Base-by-base conservation (phyloP, 768 basidiomycete species). In the Coprinellus aureogranulatus region DNA sequence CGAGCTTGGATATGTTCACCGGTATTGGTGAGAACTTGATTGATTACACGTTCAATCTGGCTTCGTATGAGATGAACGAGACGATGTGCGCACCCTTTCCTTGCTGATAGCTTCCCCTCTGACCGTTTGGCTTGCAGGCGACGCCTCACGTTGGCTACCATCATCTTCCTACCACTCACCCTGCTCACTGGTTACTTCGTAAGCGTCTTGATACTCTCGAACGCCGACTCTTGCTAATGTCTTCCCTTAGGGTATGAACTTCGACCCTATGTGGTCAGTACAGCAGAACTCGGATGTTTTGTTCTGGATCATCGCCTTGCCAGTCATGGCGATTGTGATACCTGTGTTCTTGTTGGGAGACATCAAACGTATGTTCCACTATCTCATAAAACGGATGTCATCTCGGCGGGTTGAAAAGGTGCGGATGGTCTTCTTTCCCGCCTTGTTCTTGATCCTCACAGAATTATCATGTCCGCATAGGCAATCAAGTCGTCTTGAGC, bases 11-110 rank as follows among this genome's bases (percentile, higher is more conserved):
- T 59, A 88, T 89, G 82, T 90, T 89, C 61, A 76, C 85, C 1
- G 81, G 79, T 27, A 84, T 90, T 59, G 77, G 83, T 5, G 86
- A 89, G 63, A 90, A 89, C 64, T 65, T 89, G 62, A 89, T 90
- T 62, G 78, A 81, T 58, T 90, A 86, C 66, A 83, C 85, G 20
- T 90, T 90, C 76, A 90, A 90, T 68, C 80, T 87, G 72, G 81
- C 85, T 16, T 85, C 87, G 11, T 86, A 89, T 66, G 83, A 89
- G 61, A 89, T 85, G 86, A 89, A 89, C 65, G 77, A 85, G 67
- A 83, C 85, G 48, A 90, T 90, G 87, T 82, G 64, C 40, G 78
- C 68, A n/a, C 42, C 34, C 30, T 9, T 59, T 50, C 47, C 22
- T 39, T 23, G 39, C n/a, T 45, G 34, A 37, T 55, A 27, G 46